Percentiles rank a stretch among this genome's conserved stretches.
phyloP scores from a whole-genome alignment of 192 early-diverging fungal genomes.

The Coemansia sp. region DNA sequence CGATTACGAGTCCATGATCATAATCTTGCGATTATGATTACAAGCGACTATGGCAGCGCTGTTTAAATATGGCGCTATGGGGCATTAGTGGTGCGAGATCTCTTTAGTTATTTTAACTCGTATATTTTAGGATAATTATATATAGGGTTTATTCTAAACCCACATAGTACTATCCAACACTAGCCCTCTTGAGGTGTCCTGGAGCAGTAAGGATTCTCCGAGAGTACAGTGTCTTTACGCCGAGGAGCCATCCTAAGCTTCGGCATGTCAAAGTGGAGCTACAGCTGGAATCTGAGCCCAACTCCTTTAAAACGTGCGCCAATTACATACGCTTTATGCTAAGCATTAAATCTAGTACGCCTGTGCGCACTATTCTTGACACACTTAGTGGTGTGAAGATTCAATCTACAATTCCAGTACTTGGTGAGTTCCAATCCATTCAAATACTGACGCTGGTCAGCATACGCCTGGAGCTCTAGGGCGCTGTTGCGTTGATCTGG shows the following conservation, averaged over 20 bases:
- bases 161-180: too few relatives aligned
- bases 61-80: too few relatives aligned
- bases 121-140: too few relatives aligned
- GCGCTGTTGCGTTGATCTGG: background rate
- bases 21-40: too few relatives aligned
- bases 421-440: background rate
- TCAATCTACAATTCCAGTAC: background rate
- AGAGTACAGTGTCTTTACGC: background rate
- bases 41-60: too few relatives aligned
- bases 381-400: background rate
- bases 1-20: too few relatives aligned
- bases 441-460: background rate
- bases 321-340: background rate
- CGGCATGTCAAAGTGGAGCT: background rate
- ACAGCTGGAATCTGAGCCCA: background rate
- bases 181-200: background rate
- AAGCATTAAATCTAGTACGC: background rate
- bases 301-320: background rate
- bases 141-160: too few relatives aligned
- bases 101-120: too few relatives aligned
- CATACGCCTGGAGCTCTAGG: background rate
- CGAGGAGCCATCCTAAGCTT: background rate
- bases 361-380: background rate
- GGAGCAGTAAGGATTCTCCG: background rate
- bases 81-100: too few relatives aligned